Conservation (phyloP, 345 rosid genomes). For the Gossypium australe region DNA sequence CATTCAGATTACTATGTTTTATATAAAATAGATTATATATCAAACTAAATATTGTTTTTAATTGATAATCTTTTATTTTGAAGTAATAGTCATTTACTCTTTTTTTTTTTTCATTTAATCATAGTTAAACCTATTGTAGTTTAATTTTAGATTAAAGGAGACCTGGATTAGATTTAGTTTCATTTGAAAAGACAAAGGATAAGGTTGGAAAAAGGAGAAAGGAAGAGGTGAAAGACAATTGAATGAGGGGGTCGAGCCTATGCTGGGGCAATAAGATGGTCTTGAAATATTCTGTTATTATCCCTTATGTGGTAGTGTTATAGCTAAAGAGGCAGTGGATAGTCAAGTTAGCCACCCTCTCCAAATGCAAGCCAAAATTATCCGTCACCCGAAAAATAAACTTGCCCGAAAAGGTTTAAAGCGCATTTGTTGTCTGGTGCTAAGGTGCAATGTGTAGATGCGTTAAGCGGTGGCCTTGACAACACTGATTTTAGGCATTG, state of each 20-base stretch:
- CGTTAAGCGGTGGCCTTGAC: no score
- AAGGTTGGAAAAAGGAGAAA: background rate
- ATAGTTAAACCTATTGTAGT: background rate
- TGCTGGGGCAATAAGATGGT: background rate
- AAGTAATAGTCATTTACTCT: background rate
- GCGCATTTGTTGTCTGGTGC: no score
- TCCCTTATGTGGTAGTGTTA: background rate
- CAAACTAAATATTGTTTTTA: background rate
- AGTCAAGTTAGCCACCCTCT: background rate
- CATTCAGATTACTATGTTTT: background rate
- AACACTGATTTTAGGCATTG: no score
- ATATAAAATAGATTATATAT: background rate
- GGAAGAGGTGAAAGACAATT: background rate
- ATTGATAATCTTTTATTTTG: background rate
- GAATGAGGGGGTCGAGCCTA: background rate
- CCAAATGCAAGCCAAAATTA: no score
- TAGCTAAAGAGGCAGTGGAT: background rate
- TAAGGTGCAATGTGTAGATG: no score
- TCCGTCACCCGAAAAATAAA: no score
- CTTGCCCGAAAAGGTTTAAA: no score
- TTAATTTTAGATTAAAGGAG: background rate
- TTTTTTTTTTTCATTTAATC: background rate
- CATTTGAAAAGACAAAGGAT: background rate
- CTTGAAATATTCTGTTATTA: background rate
- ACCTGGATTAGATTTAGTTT: background rate